Base-by-base conservation (phyloP, 2,329 filamentous ascomycete genomes). In the Phaeosphaeriaceae sp. region DNA sequence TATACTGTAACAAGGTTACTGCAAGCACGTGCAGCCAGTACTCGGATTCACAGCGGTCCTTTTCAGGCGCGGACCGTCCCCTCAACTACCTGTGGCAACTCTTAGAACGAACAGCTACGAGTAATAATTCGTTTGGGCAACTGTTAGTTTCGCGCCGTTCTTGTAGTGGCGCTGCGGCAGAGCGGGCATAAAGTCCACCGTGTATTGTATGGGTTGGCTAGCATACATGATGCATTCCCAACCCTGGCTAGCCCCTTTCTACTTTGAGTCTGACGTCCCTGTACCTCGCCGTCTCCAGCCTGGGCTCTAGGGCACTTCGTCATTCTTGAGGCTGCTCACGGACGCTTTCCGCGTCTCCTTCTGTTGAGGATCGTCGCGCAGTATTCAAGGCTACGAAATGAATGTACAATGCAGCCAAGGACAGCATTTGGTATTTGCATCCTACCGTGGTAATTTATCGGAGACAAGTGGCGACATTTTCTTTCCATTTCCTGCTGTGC, bases 351-450 rank as follows among this genome's bases (percentile, higher is more conserved):
- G 20, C 12, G 5, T 13, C 16, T 30, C 26, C 13, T 26, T 33
- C 13, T 4, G 34, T 33, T 12, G 15, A 33, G 6, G 42, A 45
- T 45, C 44, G 8, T 36, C 36, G 8, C 11, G 18, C 20, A 15
- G 44, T 8, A 36, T 12, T 16, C 21, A 30, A n/a, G 42, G 33
- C 21, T 16, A 35, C 15, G 30, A 47, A 29, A 47, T 47, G 30
- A 47, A 21, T 11, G 23, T 35, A 21, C 29, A 47, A 47, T 47
- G 30, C 37, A 17, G 44, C 44, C 44, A 47, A 47, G 44, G 13
- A 11, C 44, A 30, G 37, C 44, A 47, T 41, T 40, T 47, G 20
- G 11, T 16, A 9, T 35, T 47, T 47, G 38, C 36, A 36, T 30
- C 30, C 30, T n/a, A 21, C 13, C 13, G 16, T 42, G 20, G 30